Conservation (phyloP, 495 filamentous ascomycete genomes). For the Podospora tetraspora region DNA sequence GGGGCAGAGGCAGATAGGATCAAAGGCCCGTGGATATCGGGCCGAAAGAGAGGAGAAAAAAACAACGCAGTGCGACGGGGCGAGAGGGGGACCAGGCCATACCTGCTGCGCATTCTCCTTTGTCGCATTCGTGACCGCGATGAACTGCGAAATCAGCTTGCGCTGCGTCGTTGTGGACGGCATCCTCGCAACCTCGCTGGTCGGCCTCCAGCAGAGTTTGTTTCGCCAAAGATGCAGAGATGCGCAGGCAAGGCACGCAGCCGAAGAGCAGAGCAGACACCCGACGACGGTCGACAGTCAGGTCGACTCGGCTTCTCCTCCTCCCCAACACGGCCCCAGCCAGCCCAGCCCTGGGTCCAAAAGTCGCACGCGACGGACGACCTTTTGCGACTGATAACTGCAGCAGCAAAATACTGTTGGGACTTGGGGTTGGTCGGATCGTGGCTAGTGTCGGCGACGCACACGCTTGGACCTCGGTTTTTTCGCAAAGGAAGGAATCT, state of each 20-base stretch:
- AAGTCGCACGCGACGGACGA: background rate
- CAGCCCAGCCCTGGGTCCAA: background rate
- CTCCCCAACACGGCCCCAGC: background rate
- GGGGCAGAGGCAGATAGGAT: conserved; percentile 18
- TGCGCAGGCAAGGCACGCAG: background rate
- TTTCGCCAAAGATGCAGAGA: background rate
- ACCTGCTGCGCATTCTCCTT: conserved; percentile 50
- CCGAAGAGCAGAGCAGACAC: background rate
- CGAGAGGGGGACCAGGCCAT: conserved; percentile 19
- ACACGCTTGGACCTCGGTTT: background rate
- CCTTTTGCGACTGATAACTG: too few relatives aligned
- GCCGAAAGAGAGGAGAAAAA: conserved; percentile 19
- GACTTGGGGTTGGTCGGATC: background rate
- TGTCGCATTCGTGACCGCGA: conserved; percentile 46
- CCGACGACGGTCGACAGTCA: background rate
- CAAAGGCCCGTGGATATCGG: conserved; percentile 26
- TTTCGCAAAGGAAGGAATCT: background rate
- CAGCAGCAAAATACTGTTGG: background rate
- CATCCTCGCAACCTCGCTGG: conserved; percentile 9
- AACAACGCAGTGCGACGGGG: conserved; percentile 18
- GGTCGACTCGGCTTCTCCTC: background rate
- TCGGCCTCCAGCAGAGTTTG: background rate
- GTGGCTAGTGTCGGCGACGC: background rate
- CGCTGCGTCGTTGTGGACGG: conserved; percentile 42
- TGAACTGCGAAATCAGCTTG: conserved; percentile 46